Conservation (phyloP, 495 filamentous ascomycete species). For the Hyaloscypha variabilis region DNA sequence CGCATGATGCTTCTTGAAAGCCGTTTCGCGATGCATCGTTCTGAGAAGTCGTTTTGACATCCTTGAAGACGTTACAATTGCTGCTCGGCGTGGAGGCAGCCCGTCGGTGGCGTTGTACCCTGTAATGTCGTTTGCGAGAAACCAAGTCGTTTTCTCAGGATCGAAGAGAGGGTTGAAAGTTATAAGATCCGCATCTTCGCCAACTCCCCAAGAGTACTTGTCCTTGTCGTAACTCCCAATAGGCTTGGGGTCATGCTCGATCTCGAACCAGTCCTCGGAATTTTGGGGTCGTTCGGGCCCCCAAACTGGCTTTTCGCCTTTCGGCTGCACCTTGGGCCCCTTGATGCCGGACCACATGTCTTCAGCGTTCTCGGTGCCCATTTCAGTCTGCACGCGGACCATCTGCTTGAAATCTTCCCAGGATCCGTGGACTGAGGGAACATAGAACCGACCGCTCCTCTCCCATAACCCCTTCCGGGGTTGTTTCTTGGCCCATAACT, state of each 20-base stretch:
- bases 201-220: conserved; percentile 84
- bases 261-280: conserved; percentile 66
- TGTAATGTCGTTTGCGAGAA: conserved; percentile 83
- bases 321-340: conserved; percentile 44
- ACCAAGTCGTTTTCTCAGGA: conserved; percentile 86
- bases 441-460: conserved; percentile 86
- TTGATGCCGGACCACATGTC: conserved; percentile 65
- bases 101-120: conserved; percentile 76
- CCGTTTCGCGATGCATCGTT: conserved; percentile 90
- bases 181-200: conserved; percentile 91
- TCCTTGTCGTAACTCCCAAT: conserved; percentile 74
- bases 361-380: conserved; percentile 71
- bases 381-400: conserved; percentile 87
- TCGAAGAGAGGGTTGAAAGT: conserved; percentile 94
- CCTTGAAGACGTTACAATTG: conserved; percentile 84
- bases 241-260: conserved; percentile 71
- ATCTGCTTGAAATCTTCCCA: conserved; percentile 95
- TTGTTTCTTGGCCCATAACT: conserved; percentile 76
- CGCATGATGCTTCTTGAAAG: conserved; percentile 78
- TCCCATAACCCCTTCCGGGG: conserved; percentile 94
- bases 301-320: conserved; percentile 78
- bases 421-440: conserved; percentile 82
- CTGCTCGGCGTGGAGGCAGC: conserved; percentile 77
- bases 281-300: conserved; percentile 73
- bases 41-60: conserved; percentile 79